Conservation (phyloP, 805 yeast species). For the Hanseniaspora clermontiae region DNA sequence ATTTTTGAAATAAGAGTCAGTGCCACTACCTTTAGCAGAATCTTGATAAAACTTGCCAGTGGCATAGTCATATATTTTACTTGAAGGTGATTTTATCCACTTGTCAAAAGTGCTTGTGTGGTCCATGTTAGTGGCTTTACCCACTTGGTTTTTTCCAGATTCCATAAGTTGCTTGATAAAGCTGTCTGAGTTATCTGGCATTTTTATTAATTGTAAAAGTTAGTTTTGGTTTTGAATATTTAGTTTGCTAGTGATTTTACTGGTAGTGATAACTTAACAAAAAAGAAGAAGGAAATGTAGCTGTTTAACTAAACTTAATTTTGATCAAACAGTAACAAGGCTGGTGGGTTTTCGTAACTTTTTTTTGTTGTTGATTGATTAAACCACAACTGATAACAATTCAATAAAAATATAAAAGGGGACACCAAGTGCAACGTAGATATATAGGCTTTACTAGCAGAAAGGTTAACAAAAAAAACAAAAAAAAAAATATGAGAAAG, state of each 20-base stretch:
- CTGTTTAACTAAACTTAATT: no score
- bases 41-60: background rate
- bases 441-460: no score
- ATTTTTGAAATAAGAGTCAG: background rate
- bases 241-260: background rate
- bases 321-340: background rate
- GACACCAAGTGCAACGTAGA: no score
- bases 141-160: background rate
- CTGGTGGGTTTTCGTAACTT: background rate
- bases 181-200: background rate
- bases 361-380: no score
- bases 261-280: background rate
- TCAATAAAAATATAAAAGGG: no score
- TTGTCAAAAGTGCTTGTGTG: background rate
- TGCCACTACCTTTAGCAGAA: background rate
- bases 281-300: background rate
- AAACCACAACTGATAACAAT: no score
- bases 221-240: background rate
- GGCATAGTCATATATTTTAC: background rate
- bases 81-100: conserved; percentile 5
- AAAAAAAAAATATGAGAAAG: background rate
- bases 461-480: no score
- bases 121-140: background rate
- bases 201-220: background rate
- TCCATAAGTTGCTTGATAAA: background rate